Base-by-base conservation (phyloP, 352 stramenopile species). In the Phytophthora quininea region DNA sequence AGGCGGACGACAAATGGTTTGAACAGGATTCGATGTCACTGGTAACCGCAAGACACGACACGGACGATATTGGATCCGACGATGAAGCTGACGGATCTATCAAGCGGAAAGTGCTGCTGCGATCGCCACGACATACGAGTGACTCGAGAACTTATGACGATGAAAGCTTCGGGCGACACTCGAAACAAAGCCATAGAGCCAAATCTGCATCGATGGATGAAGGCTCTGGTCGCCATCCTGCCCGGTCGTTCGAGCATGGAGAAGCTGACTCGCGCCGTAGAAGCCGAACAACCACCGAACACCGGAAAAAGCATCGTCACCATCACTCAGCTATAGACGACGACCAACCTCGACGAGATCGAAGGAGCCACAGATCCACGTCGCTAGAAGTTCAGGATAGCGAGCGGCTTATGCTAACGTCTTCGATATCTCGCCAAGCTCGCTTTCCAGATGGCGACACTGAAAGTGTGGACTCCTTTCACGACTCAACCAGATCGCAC, bases 21-120 rank as follows among this genome's bases (percentile, higher is more conserved):
- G 79, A 91, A 40, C 78, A 91, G 19, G 77, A 88, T 61, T 89
- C 76, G 1, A 65, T 86, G 33, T 80, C 86, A 11, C 75, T 93
- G 10, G 59, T 93, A 9, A 79, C 79, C 9, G 73, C 80, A 14
- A 73, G 65, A 10, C 57, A 89, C 49, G 83, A 78, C 15, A 58
- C 67, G 14, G 73, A 75, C 19, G 60, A 73, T 7, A 58, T 73
- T 3, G 76, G 61, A 30, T 70, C 67, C 3, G 70, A 87, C 30
- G 71, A 72, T 33, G 19, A 0, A 24, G 66, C 70, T 27, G 65
- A 77, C 53, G 66, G 70, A 8, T 62, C 15, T 27, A 33, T 90
- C n/a, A 88, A 83, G 15, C 88, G 87, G 58, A 76, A 70, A 3
- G 67, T 91, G 30, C 54, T 86, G 8, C 80, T 88, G 69, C 79